A percentile compares a stretch with the other conserved stretches of the same genome.
These are phyloP conservation scores for Apium graveolens DNA, from an alignment of 129 eudicot species.

Conservation along the genomic window DNA sequence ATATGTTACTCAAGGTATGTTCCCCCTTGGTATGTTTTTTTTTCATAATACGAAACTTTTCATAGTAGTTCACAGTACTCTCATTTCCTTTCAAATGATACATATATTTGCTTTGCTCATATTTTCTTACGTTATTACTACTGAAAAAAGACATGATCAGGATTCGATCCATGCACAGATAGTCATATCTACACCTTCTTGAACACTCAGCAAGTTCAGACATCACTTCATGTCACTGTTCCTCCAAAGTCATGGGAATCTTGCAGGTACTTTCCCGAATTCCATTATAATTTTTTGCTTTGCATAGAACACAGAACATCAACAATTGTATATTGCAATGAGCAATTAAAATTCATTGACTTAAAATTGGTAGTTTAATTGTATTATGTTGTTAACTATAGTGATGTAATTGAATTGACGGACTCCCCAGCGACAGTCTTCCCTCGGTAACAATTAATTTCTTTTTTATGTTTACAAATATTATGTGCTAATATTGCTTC, in stretches of 20 bases:
- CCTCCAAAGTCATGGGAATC: slow-evolving; percentile 35
- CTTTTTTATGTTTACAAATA: neutral
- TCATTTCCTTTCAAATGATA: neutral
- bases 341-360: neutral
- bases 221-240: slow-evolving; percentile 44
- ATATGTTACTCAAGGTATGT: slow-evolving; percentile 46
- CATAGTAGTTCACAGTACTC: neutral
- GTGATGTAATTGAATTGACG: slow-evolving; percentile 15
- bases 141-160: slow-evolving; percentile 24
- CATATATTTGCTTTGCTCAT: neutral
- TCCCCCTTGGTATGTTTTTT: slow-evolving; percentile 24
- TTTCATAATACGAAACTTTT: neutral
- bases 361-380: neutral
- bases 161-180: slow-evolving; percentile 51
- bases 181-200: slow-evolving; percentile 34
- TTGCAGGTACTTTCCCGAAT: slow-evolving; percentile 37
- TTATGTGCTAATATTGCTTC: neutral
- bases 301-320: neutral
- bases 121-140: neutral
- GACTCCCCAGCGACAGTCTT: slow-evolving; percentile 43
- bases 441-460: slow-evolving; percentile 32
- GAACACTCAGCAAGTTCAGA: slow-evolving; percentile 48
- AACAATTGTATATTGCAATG: neutral
- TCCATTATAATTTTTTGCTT: neutral
- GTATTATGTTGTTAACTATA: neutral